A percentile compares a stretch with the other conserved stretches of the same genome.
phyloP scores from a whole-genome alignment of 2,329 filamentous ascomycete genomes.

The Claviceps purpurea region DNA sequence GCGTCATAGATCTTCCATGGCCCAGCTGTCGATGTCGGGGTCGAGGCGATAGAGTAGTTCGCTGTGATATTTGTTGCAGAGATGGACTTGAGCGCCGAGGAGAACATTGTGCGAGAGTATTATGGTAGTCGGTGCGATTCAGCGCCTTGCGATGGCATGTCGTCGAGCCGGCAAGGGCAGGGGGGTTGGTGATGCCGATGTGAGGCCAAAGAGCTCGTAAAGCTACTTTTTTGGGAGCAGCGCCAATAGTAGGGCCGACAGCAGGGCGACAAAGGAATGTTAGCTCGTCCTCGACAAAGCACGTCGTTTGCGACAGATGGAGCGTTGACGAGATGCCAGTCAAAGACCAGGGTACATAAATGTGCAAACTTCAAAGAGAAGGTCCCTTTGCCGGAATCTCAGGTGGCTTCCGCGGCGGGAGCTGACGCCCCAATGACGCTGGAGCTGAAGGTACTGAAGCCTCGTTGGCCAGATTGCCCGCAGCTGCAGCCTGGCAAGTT shows the following conservation, averaged over 20 bases:
- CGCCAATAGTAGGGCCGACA: not conserved
- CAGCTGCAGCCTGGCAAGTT: not conserved
- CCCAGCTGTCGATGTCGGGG: slow-evolving; percentile 66
- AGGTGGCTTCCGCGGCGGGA: too few relatives aligned
- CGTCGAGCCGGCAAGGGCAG: slow-evolving; percentile 5
- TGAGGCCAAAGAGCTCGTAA: not conserved
- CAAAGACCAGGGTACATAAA: not conserved
- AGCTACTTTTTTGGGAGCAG: not conserved
- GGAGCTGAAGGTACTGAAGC: not conserved
- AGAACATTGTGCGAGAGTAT: slow-evolving; percentile 54
- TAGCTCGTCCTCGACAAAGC: not conserved
- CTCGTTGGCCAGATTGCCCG: slow-evolving; percentile 1
- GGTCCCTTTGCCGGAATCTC: too few relatives aligned
- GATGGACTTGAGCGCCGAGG: slow-evolving; percentile 86
- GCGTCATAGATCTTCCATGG: slow-evolving; percentile 97
- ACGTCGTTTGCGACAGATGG: not conserved
- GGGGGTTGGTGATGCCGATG: not conserved
- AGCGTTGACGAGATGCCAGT: not conserved
- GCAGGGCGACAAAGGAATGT: not conserved
- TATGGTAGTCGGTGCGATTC: slow-evolving; percentile 7
- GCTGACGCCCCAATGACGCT: not conserved
- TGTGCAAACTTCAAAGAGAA: too few relatives aligned
- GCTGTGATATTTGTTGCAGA: slow-evolving; percentile 77
- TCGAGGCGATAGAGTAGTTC: slow-evolving; percentile 74
- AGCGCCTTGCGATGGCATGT: slow-evolving; percentile 15